Percentiles rank a stretch among this genome's conserved stretches.
Evolutionary conservation across 768 basidiomycete species (phyloP).

Genomic region (Lentinula sp.): DNA sequence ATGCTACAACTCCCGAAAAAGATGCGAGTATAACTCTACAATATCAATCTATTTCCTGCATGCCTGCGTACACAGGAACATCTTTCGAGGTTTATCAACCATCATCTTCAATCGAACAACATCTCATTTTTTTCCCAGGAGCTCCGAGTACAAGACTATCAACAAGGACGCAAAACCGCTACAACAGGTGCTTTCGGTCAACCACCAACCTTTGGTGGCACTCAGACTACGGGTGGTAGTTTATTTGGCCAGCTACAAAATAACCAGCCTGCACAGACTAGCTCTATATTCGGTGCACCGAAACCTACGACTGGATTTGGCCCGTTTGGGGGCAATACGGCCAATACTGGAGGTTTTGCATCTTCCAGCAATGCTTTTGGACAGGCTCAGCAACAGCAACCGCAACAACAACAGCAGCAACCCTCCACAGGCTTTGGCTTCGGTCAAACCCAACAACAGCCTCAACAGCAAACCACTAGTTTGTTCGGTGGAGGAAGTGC

Average conservation of each 20-base stretch:
- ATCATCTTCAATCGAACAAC: conserved; percentile 9
- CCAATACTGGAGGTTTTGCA: conserved; percentile 46
- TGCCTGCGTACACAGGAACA: conserved; percentile 69
- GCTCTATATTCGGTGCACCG: conserved; percentile 51
- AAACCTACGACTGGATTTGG: conserved; percentile 77
- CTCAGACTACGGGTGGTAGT: conserved; percentile 33
- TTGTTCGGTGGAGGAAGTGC: conserved; percentile 17
- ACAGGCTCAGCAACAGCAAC: conserved; percentile 27
- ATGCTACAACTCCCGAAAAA: conserved; percentile 55
- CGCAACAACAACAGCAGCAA: conserved; percentile 15
- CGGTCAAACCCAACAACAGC: conserved; percentile 17
- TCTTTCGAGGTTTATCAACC: conserved; percentile 62
- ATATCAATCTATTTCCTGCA: conserved; percentile 79
- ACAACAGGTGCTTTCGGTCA: conserved; percentile 47
- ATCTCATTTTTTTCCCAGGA: conserved; percentile 37
- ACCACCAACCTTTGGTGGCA: conserved; percentile 39
- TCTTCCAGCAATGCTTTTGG: conserved; percentile 40
- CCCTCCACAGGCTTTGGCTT: background rate
- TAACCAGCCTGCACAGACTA: conserved; percentile 1
- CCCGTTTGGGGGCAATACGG: conserved; percentile 54
- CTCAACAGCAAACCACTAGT: conserved; percentile 21
- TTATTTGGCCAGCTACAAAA: conserved; percentile 38
- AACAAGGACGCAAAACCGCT: conserved; percentile 62
- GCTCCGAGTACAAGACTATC: conserved; percentile 71
- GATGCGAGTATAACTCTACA: conserved; percentile 52